Conservation (phyloP, 2,329 filamentous ascomycete species). For the Alternaria viburni region DNA sequence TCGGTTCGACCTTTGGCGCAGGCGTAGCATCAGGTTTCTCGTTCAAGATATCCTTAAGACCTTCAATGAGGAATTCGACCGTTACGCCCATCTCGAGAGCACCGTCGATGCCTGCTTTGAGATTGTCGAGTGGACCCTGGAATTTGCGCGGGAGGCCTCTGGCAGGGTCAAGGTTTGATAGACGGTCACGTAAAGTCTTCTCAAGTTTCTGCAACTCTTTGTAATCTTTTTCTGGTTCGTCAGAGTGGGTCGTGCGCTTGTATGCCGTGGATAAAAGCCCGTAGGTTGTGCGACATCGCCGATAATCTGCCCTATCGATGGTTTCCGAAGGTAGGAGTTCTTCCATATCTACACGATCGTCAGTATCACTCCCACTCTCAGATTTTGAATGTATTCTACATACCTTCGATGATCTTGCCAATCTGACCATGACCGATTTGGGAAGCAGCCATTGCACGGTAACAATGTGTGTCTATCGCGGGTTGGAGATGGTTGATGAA, state of each 20-base stretch:
- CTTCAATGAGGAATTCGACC: slow-evolving; percentile 12
- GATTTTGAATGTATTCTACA: background rate
- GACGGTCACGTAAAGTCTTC: slow-evolving; percentile 18
- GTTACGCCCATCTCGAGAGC: slow-evolving; percentile 18
- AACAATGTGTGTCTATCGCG: background rate
- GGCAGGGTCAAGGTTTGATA: slow-evolving; percentile 17
- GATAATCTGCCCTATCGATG: slow-evolving; percentile 20
- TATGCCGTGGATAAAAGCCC: slow-evolving; percentile 23
- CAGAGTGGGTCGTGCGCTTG: slow-evolving; percentile 13
- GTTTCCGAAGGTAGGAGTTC: slow-evolving; percentile 24
- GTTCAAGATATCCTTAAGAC: slow-evolving; percentile 10
- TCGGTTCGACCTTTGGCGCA: slow-evolving; percentile 13
- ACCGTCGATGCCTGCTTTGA: slow-evolving; percentile 16
- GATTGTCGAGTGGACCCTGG: slow-evolving; percentile 20
- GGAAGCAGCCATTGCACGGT: slow-evolving; percentile 2
- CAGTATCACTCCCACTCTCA: background rate
- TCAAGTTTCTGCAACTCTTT: slow-evolving; percentile 24
- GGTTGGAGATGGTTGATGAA: background rate
- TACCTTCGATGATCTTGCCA: slow-evolving; percentile 19
- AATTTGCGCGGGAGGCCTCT: slow-evolving; percentile 28
- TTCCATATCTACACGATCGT: slow-evolving; percentile 19
- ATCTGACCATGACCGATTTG: slow-evolving; percentile 20
- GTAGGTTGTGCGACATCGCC: slow-evolving; percentile 23
- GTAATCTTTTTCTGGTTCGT: slow-evolving; percentile 21
- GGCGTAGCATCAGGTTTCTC: slow-evolving; percentile 9